A percentile compares a stretch with the other conserved stretches of the same genome.
phyloP scores from a whole-genome alignment of 2,329 filamentous ascomycete species.

The Helminthosporium solani region DNA sequence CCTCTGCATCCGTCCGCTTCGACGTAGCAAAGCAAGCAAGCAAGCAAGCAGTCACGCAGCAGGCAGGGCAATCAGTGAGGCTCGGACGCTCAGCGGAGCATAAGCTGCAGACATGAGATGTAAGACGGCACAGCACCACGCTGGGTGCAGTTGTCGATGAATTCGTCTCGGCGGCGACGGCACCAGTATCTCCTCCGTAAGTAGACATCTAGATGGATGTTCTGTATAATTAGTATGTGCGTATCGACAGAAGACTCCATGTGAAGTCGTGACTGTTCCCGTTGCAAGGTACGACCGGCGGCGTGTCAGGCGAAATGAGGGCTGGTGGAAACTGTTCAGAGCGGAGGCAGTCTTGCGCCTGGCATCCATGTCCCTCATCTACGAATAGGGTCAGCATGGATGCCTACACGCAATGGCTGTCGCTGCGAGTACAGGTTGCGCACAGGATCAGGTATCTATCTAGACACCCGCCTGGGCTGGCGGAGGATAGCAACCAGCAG shows the following conservation, averaged over 20 bases:
- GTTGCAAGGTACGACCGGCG: not conserved
- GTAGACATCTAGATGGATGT: too few species aligned
- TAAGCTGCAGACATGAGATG: conserved; percentile 1
- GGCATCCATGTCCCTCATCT: not conserved
- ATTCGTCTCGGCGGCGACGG: not conserved
- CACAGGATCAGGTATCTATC: too few species aligned
- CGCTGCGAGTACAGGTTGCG: not conserved
- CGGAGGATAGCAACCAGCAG: not conserved
- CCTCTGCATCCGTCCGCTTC: not conserved
- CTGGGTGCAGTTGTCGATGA: too few species aligned
- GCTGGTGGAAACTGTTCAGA: too few species aligned
- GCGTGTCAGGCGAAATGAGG: too few species aligned
- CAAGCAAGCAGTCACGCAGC: not conserved
- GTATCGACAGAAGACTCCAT: too few species aligned
- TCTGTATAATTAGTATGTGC: too few species aligned
- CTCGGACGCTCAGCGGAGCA: not conserved
- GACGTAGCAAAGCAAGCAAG: not conserved
- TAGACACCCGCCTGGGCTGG: too few species aligned
- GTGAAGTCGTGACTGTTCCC: not conserved
- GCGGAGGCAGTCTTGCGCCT: not conserved
- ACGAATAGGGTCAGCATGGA: too few species aligned
- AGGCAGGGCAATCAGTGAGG: not conserved
- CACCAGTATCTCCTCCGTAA: too few species aligned
- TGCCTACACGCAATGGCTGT: too few species aligned
- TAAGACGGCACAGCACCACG: not conserved